Evolutionary conservation across 2,329 filamentous ascomycete species (phyloP).

Genomic region (Beauveria australis): DNA sequence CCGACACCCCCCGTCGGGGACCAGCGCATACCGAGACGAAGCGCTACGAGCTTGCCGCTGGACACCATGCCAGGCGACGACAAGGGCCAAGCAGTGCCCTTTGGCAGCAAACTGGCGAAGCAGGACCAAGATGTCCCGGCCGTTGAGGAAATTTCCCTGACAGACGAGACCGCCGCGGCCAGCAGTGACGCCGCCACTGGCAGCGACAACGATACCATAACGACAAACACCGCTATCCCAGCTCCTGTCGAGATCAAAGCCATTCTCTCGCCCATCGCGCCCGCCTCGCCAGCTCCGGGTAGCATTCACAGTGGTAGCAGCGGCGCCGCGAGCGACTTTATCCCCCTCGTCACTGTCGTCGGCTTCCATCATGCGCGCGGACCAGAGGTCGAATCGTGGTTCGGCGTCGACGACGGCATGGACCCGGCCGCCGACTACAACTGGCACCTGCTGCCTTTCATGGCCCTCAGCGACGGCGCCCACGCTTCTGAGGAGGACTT

Average conservation of each 20-base stretch:
- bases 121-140: background rate
- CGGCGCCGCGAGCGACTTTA: slow-evolving; percentile 31
- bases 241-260: slow-evolving; percentile 16
- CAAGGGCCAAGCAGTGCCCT: background rate
- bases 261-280: slow-evolving; percentile 24
- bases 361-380: slow-evolving; percentile 81
- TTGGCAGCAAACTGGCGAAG: background rate
- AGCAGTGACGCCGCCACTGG: background rate
- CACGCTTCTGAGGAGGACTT: slow-evolving; percentile 93
- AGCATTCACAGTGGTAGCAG: slow-evolving; percentile 20
- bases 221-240: background rate
- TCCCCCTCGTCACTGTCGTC: slow-evolving; percentile 68
- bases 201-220: background rate
- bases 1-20: background rate
- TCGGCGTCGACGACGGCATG: slow-evolving; percentile 51
- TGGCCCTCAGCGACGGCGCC: slow-evolving; percentile 92
- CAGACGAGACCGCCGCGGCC: background rate
- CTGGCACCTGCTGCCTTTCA: slow-evolving; percentile 88
- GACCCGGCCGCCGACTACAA: slow-evolving; percentile 80
- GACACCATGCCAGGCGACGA: background rate
- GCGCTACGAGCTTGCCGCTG: background rate
- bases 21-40: background rate
- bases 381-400: slow-evolving; percentile 90
- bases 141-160: background rate
- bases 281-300: slow-evolving; percentile 23